phyloP scores from a whole-genome alignment of 768 basidiomycete genomes.

The Rhizopogon rudus region DNA sequence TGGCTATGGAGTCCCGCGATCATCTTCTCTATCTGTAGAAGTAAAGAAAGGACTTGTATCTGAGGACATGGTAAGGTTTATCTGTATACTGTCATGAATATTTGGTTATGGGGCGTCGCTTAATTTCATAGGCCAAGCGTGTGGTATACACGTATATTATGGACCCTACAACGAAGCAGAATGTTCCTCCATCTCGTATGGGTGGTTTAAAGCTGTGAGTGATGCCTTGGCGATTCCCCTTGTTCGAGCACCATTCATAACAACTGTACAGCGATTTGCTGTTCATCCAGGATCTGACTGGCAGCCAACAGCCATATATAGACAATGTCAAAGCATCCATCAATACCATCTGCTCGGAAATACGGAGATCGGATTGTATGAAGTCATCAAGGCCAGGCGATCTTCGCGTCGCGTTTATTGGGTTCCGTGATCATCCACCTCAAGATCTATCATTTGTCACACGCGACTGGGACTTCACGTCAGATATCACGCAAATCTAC shows the following conservation, averaged over 20 bases:
- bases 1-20: neutral
- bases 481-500: constrained; percentile 31
- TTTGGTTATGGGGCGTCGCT: neutral
- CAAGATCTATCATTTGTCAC: constrained; percentile 45
- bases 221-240: neutral
- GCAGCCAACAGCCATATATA: constrained; percentile 37
- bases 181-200: neutral
- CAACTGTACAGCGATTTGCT: constrained; percentile 32
- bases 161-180: neutral
- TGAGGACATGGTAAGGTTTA: neutral
- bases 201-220: neutral
- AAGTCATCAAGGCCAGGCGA: constrained; percentile 36
- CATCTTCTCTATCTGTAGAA: neutral
- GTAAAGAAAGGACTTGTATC: neutral
- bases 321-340: constrained; percentile 4
- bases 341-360: constrained; percentile 30
- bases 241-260: neutral
- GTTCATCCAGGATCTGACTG: constrained; percentile 50
- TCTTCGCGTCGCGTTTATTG: constrained; percentile 41
- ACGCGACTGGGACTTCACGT: constrained; percentile 37
- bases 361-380: constrained; percentile 30
- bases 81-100: neutral
- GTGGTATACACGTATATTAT: neutral
- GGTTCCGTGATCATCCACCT: constrained; percentile 40
- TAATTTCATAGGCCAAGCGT: neutral